Conservation (phyloP, 176 grass and related monocot genomes). For the Neostapfia colusana region DNA sequence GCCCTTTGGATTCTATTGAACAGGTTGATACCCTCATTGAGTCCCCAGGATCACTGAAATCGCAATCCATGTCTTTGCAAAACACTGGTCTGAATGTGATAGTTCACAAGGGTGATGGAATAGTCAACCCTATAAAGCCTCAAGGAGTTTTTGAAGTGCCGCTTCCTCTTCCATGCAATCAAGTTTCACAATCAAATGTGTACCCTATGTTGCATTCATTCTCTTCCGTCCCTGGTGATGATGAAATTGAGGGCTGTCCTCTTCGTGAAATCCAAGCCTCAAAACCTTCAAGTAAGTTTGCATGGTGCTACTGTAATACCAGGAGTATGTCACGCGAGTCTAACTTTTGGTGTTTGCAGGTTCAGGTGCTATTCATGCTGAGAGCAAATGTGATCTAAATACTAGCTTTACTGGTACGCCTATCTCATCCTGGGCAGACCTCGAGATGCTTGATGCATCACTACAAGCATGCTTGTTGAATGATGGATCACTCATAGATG, state of each 20-base stretch:
- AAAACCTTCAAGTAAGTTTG: slow-evolving; percentile 36
- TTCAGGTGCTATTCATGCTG: neutral
- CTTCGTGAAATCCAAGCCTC: slow-evolving; percentile 28
- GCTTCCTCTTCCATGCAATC: neutral
- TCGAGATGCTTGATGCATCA: slow-evolving; percentile 17
- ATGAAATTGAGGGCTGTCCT: neutral
- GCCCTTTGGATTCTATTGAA: slow-evolving; percentile 20
- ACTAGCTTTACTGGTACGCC: neutral
- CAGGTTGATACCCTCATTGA: slow-evolving; percentile 11
- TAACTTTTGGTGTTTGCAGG: slow-evolving; percentile 33
- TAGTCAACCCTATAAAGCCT: slow-evolving; percentile 5
- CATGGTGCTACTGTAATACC: neutral
- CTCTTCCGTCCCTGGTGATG: slow-evolving; percentile 11
- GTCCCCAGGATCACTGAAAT: slow-evolving; percentile 25
- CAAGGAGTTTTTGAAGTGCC: slow-evolving; percentile 32
- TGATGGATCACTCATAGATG: neutral
- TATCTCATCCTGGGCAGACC: neutral
- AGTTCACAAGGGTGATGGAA: slow-evolving; percentile 27
- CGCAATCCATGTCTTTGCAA: slow-evolving; percentile 14
- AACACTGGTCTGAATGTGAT: slow-evolving; percentile 37
- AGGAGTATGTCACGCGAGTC: neutral
- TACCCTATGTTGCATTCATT: slow-evolving; percentile 7
- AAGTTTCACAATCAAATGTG: neutral
- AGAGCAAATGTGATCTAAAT: neutral
- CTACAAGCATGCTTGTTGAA: neutral